A percentile compares a stretch with the other conserved stretches of the same genome.
Evolutionary conservation across 495 filamentous ascomycete species (phyloP).

Genomic region (Penicillium cinerascens): DNA sequence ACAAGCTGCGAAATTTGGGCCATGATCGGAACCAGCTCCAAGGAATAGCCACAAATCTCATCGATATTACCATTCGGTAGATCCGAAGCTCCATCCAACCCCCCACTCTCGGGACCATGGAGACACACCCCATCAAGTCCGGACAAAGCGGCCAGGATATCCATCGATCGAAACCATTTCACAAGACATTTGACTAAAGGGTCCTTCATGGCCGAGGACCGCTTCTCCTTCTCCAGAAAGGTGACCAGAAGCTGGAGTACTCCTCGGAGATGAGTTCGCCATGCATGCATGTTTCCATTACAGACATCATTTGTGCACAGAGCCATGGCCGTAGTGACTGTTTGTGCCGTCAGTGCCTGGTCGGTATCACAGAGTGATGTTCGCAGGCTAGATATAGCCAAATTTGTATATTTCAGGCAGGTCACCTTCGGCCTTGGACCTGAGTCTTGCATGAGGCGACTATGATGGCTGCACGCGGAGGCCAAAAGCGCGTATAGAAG

Average conservation of each 20-base stretch:
- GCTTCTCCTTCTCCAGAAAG: constrained; percentile 14
- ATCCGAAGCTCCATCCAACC: constrained; percentile 1
- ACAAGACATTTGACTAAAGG: constrained; percentile 21
- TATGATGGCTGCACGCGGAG: constrained; percentile 27
- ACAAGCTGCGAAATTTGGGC: constrained; percentile 17
- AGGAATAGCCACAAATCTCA: constrained; percentile 33
- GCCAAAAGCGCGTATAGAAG: constrained; percentile 31
- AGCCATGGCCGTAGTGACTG: constrained; percentile 28
- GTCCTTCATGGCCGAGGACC: neutral
- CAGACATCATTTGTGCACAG: constrained; percentile 39
- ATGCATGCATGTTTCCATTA: constrained; percentile 32
- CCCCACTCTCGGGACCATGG: constrained; percentile 4
- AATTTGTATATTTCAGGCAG: constrained; percentile 30
- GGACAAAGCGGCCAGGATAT: constrained; percentile 26
- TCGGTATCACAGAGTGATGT: constrained; percentile 9
- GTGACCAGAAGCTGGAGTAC: constrained; percentile 22
- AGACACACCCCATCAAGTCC: no score
- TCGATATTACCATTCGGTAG: constrained; percentile 12
- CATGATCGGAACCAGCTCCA: constrained; percentile 25
- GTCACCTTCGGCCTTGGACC: constrained; percentile 7
- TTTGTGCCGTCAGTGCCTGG: constrained; percentile 19
- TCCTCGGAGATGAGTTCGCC: constrained; percentile 27
- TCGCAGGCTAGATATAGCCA: constrained; percentile 27
- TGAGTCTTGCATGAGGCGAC: constrained; percentile 22
- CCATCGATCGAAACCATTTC: constrained; percentile 33